phyloP scores from a whole-genome alignment of 176 grass and related monocot species.

The Dactylis glomerata region DNA sequence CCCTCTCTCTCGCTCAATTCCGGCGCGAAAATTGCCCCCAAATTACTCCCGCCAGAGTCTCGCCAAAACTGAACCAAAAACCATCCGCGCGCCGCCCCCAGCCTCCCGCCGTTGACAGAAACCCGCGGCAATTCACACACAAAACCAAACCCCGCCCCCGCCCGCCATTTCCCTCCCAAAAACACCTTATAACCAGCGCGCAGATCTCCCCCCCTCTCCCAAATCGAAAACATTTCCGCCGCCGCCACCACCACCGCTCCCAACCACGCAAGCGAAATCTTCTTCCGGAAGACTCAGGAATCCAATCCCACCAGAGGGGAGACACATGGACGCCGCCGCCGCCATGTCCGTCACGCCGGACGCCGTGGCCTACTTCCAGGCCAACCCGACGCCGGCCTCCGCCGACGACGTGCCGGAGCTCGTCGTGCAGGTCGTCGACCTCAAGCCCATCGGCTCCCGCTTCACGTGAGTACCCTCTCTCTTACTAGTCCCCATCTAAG shows the following conservation, averaged over 20 bases:
- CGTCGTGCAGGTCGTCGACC: conserved; percentile 90
- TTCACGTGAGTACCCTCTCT: conserved; percentile 55
- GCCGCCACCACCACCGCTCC: conserved; percentile 2
- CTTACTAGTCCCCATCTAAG: not conserved
- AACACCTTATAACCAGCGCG: conserved; percentile 31
- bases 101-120: not conserved
- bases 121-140: conserved; percentile 8
- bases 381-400: conserved; percentile 46
- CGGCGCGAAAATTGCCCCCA: conserved; percentile 27
- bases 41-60: conserved; percentile 33
- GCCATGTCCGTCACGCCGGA: conserved; percentile 40
- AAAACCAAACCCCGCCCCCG: conserved; percentile 11
- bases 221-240: conserved; percentile 24
- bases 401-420: conserved; percentile 43
- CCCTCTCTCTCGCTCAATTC: too few species aligned
- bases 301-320: not conserved
- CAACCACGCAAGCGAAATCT: not conserved
- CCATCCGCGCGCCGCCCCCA: not conserved
- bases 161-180: conserved; percentile 31
- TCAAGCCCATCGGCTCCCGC: conserved; percentile 75
- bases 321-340: conserved; percentile 22
- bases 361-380: conserved; percentile 54
- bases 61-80: conserved; percentile 29
- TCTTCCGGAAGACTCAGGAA: not conserved
- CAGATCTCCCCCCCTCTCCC: conserved; percentile 9